Percentiles rank a stretch among this genome's conserved stretches.
phyloP scores from a whole-genome alignment of 768 basidiomycete genomes.

The Lentinula detonsa region DNA sequence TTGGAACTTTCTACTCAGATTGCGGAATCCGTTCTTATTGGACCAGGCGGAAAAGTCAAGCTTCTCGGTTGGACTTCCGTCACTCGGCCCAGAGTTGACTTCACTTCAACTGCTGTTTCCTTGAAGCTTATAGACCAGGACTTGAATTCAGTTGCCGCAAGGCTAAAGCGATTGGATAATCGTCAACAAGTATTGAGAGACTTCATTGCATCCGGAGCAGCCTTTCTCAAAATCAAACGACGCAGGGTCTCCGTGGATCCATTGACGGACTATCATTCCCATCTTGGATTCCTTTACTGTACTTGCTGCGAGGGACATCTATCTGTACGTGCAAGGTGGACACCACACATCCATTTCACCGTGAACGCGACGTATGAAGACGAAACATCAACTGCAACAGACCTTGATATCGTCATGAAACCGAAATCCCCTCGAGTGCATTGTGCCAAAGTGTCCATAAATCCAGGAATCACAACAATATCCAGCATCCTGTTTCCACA shows the following conservation, averaged over 20 bases:
- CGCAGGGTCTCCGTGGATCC: not conserved
- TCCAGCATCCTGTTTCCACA: not conserved
- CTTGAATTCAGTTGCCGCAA: not conserved
- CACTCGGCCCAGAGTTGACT: not conserved
- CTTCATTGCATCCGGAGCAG: not conserved
- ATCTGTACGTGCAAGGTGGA: constrained; percentile 1
- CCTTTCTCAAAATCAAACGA: not conserved
- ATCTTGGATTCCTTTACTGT: constrained; percentile 1
- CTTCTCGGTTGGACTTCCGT: constrained; percentile 1
- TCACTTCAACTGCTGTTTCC: not conserved
- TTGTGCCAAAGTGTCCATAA: not conserved
- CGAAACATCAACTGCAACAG: not conserved
- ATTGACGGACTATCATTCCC: not conserved
- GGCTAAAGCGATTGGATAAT: not conserved
- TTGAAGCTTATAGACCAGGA: not conserved
- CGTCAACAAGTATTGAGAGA: not conserved
- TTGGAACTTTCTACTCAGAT: not conserved
- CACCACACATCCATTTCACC: not conserved
- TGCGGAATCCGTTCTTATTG: not conserved
- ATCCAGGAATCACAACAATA: not conserved
- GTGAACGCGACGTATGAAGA: not conserved
- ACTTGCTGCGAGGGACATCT: not conserved
- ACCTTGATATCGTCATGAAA: not conserved
- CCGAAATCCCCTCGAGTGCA: not conserved
- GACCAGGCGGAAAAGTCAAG: constrained; percentile 1